A percentile compares a stretch with the other conserved stretches of the same genome.
Evolutionary conservation across 768 basidiomycete species (phyloP).

Genomic region (Trametes punicea): DNA sequence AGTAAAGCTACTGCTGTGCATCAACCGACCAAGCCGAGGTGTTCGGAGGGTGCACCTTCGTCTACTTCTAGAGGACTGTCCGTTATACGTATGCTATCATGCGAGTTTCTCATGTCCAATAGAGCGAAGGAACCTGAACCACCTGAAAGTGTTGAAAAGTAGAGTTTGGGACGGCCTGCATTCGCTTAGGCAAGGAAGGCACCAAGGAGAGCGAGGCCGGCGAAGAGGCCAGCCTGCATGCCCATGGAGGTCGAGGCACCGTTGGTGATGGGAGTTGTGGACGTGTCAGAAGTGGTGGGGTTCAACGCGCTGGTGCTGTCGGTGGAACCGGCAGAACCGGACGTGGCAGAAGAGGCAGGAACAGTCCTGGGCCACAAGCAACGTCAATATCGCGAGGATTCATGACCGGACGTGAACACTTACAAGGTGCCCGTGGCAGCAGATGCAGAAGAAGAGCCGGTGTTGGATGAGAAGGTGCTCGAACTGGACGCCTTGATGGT

Average conservation of each 20-base stretch:
- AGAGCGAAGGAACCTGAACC: not conserved
- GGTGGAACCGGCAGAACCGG: conserved; percentile 5
- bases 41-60: not conserved
- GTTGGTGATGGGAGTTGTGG: conserved; percentile 24
- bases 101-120: not conserved
- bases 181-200: conserved; percentile 31
- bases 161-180: not conserved
- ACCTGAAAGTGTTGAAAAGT: not conserved
- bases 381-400: not conserved
- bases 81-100: conserved; percentile 1
- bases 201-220: conserved; percentile 35
- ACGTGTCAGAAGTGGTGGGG: conserved; percentile 24
- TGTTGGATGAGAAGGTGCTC: conserved; percentile 16
- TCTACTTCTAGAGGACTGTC: not conserved
- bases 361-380: not conserved
- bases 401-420: not conserved
- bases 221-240: conserved; percentile 32
- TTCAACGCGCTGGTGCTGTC: conserved; percentile 17
- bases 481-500: conserved; percentile 36
- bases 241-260: conserved; percentile 32
- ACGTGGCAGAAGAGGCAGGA: not conserved
- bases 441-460: conserved; percentile 26
- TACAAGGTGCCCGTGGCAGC: conserved; percentile 13
- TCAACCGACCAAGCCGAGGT: not conserved
- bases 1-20: conserved; percentile 6